A percentile compares a stretch with the other conserved stretches of the same genome.
Conservation (phyloP, 2,329 filamentous ascomycete genomes). For the Diplodia corticola region DNA sequence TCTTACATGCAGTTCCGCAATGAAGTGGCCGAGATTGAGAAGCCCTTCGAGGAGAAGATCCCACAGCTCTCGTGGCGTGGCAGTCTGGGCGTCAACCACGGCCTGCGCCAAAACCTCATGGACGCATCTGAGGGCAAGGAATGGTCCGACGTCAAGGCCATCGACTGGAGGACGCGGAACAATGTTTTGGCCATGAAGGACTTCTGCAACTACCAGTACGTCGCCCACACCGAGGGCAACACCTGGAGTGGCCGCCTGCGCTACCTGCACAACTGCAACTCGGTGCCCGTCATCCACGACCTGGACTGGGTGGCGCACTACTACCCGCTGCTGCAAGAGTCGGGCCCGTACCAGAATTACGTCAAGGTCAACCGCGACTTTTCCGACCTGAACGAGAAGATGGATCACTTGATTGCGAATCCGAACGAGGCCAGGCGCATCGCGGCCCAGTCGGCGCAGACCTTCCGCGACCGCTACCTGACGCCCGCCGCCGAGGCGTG, state of each 20-base stretch:
- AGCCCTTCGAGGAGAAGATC: slow-evolving; percentile 31
- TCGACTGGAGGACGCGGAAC: slow-evolving; percentile 25
- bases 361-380: slow-evolving; percentile 51
- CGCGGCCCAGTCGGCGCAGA: slow-evolving; percentile 49
- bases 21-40: slow-evolving; percentile 18
- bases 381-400: slow-evolving; percentile 39
- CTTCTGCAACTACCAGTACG: slow-evolving; percentile 28
- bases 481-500: slow-evolving; percentile 57
- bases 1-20: slow-evolving; percentile 14
- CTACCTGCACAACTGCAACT: slow-evolving; percentile 40
- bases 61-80: slow-evolving; percentile 37
- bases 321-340: slow-evolving; percentile 45
- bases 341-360: slow-evolving; percentile 43
- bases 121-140: slow-evolving; percentile 28
- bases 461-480: slow-evolving; percentile 55
- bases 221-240: slow-evolving; percentile 30
- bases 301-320: slow-evolving; percentile 53
- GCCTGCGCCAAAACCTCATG: slow-evolving; percentile 29
- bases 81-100: slow-evolving; percentile 30
- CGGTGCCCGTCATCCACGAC: slow-evolving; percentile 52
- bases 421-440: slow-evolving; percentile 49
- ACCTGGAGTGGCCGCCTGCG: slow-evolving; percentile 38
- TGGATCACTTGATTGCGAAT: slow-evolving; percentile 46
- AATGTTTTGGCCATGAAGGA: slow-evolving; percentile 28
- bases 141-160: slow-evolving; percentile 34